A percentile compares a stretch with the other conserved stretches of the same genome.
Conservation (phyloP, 345 rosid species). For the Lepidium aucheri region DNA sequence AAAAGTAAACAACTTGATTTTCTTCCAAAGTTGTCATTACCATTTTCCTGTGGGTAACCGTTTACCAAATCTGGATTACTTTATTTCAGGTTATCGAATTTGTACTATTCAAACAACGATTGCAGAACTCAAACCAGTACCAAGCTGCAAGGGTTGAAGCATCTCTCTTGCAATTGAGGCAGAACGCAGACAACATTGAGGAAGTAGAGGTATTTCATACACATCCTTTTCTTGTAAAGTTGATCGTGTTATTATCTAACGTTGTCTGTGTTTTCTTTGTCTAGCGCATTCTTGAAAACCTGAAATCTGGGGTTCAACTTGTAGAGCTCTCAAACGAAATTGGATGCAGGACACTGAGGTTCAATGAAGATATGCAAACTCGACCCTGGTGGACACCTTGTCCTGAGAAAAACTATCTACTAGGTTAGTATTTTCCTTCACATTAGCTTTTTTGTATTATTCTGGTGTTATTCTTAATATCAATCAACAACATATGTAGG, state of each 20-base stretch:
- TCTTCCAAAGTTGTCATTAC: neutral
- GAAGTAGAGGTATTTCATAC: conserved; percentile 56
- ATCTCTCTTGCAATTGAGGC: conserved; percentile 68
- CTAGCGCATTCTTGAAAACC: conserved; percentile 63
- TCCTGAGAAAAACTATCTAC: conserved; percentile 68
- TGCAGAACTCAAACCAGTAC: conserved; percentile 81
- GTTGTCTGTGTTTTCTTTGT: conserved; percentile 10
- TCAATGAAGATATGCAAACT: conserved; percentile 82
- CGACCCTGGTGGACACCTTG: conserved; percentile 99
- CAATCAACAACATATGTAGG: conserved; percentile 36
- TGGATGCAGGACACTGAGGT: conserved; percentile 54
- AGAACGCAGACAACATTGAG: conserved; percentile 61
- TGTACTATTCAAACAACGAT: conserved; percentile 82
- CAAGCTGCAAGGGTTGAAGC: conserved; percentile 64
- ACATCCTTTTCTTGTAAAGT: neutral
- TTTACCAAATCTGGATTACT: conserved; percentile 2
- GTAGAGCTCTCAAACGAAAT: conserved; percentile 78
- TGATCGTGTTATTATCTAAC: neutral
- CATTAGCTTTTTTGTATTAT: neutral
- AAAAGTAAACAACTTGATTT: conserved; percentile 45
- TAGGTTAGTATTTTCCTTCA: conserved; percentile 40
- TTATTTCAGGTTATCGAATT: conserved; percentile 80
- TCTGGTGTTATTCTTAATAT: conserved; percentile 1
- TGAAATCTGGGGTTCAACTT: conserved; percentile 57
- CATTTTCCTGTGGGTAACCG: neutral